Evolutionary conservation across 2,329 filamentous ascomycete genomes (phyloP), one percentile per base, ranked within the genome.

Genomic region (Hymenoscyphus scutula): DNA sequence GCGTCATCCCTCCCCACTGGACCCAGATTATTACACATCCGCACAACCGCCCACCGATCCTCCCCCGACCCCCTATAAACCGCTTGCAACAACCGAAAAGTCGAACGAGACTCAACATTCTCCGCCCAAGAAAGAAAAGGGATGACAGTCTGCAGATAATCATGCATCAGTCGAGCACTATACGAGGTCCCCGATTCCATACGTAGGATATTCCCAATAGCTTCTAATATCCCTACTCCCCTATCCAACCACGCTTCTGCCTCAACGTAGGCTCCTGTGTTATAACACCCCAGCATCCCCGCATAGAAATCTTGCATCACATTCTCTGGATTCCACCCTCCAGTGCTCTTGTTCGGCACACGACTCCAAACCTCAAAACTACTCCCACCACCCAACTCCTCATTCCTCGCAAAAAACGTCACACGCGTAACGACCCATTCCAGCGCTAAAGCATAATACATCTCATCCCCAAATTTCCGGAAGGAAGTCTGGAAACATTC

Each of bases 371-470:
- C n/a, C 19, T 54, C 48, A 41, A 56, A 53, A 8, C 37, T 56
- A 34, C 23, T n/a, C 6, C 53, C 54, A 15, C 17, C 17, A 29
- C 11, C 27, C 15, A 23, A 34, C n/a, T n/a, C n/a, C 5, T 45
- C 32, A 23, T 57, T 38, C 3, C 54, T 37, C n/a, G 17, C 45
- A 19, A 58, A 64, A 2, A 34, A 15, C 15, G 48, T 30, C n/a
- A 64, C 30, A 1, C 62, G 55, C 25, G 37, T 61, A 8, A 64
- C 25, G 6, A 64, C 58, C 62, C 62, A 64, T 1, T 64, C 59
- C 32, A 64, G 30, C 3, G 62, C 62, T 8, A 25, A 2, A 3
- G 19, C 8, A 27, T 53, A 45, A 17, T n/a, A 23, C 2, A 1
- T n/a, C 1, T 25, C 25, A 15, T 60, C 54, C 17, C 23, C 13